Percentiles rank a stretch among this genome's conserved stretches.
Evolutionary conservation across 352 stramenopile species (phyloP).

Genomic region (Phytophthora gonapodyides): DNA sequence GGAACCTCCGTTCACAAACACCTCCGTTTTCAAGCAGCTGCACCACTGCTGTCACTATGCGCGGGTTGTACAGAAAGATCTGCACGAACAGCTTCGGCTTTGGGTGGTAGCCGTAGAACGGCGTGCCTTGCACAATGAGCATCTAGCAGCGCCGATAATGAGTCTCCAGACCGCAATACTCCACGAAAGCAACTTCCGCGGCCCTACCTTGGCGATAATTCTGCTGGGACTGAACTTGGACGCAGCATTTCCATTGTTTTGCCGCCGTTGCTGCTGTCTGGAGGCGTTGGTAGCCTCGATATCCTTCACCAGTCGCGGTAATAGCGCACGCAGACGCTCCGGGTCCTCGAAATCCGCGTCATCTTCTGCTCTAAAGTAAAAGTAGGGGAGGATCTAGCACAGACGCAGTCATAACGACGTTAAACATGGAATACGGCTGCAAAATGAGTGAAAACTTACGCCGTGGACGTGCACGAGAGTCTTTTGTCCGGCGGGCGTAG

Average conservation of each 20-base stretch:
- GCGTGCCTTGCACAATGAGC: slow-evolving; percentile 83
- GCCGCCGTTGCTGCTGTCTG: slow-evolving; percentile 48
- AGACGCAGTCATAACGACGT: not conserved
- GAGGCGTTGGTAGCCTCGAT: slow-evolving; percentile 59
- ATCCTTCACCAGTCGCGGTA: slow-evolving; percentile 75
- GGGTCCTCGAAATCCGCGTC: slow-evolving; percentile 68
- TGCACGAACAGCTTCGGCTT: slow-evolving; percentile 83
- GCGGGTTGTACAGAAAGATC: slow-evolving; percentile 90
- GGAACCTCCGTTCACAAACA: slow-evolving; percentile 73
- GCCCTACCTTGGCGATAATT: slow-evolving; percentile 70
- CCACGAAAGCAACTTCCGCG: not conserved
- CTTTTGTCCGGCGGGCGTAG: slow-evolving; percentile 91
- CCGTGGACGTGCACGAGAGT: slow-evolving; percentile 90
- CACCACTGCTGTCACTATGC: slow-evolving; percentile 57
- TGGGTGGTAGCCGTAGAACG: slow-evolving; percentile 91
- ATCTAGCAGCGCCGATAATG: slow-evolving; percentile 47
- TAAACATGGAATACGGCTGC: not conserved
- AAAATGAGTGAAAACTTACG: slow-evolving; percentile 38
- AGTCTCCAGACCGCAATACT: not conserved
- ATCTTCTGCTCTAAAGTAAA: slow-evolving; percentile 83
- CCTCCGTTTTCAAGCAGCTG: slow-evolving; percentile 85
- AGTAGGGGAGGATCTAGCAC: slow-evolving; percentile 87
- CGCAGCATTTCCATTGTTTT: slow-evolving; percentile 14
- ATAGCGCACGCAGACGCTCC: slow-evolving; percentile 51
- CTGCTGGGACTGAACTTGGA: slow-evolving; percentile 23